Conservation (phyloP, 2,329 filamentous ascomycete genomes). For the Pseudocercospora musae region DNA sequence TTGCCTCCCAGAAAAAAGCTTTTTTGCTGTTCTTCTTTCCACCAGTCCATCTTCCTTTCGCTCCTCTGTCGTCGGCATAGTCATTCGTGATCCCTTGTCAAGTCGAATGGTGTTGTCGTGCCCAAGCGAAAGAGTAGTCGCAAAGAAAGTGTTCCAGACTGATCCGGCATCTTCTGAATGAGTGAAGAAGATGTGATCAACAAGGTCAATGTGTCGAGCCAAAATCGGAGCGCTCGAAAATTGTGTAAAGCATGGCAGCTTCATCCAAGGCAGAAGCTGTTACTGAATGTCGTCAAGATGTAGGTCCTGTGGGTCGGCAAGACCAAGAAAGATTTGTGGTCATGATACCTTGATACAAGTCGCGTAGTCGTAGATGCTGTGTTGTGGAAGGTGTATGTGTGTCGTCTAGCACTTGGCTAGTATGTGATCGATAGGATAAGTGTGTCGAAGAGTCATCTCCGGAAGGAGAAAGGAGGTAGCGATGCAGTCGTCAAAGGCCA, state of each 20-base stretch:
- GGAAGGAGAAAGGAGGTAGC: slow-evolving; percentile 12
- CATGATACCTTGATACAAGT: slow-evolving; percentile 6
- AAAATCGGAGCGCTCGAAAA: slow-evolving; percentile 12
- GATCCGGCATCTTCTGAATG: slow-evolving; percentile 31
- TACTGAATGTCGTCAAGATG: slow-evolving; percentile 13
- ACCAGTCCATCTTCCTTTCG: not conserved
- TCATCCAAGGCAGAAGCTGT: slow-evolving; percentile 18
- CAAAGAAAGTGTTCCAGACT: slow-evolving; percentile 23
- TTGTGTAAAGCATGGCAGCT: slow-evolving; percentile 7
- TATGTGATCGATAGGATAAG: slow-evolving; percentile 12
- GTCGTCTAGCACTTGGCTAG: slow-evolving; percentile 12
- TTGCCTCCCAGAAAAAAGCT: not conserved
- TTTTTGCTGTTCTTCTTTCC: slow-evolving; percentile 5
- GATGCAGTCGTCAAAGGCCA: slow-evolving; percentile 18
- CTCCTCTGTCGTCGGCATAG: not conserved
- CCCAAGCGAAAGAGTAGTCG: not conserved
- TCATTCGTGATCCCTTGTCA: not conserved
- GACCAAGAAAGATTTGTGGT: slow-evolving; percentile 9
- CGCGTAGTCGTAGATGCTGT: slow-evolving; percentile 7
- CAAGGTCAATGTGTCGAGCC: slow-evolving; percentile 21
- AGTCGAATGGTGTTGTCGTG: not conserved
- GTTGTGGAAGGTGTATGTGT: not conserved
- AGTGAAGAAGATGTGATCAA: slow-evolving; percentile 35
- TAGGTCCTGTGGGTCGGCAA: slow-evolving; percentile 25
- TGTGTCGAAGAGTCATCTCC: slow-evolving; percentile 15